Conservation (phyloP, 1,139 yeast genomes). For the Geotrichum fermentans region DNA sequence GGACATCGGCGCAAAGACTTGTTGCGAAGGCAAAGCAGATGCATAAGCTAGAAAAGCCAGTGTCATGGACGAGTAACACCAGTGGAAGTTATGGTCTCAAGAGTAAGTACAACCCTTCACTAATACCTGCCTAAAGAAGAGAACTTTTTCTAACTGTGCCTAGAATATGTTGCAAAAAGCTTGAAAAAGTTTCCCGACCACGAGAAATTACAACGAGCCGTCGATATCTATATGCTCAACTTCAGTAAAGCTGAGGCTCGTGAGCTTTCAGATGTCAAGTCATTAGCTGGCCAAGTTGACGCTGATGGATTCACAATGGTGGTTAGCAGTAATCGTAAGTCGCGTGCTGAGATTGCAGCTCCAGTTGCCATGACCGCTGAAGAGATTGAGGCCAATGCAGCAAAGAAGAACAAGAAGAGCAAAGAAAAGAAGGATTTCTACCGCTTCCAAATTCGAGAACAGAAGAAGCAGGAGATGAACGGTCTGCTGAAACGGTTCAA, state of each 20-base stretch:
- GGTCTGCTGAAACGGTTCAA: slow-evolving; percentile 77
- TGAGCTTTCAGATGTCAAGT: slow-evolving; percentile 52
- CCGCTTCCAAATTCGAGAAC: slow-evolving; percentile 91
- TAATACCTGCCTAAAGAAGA: neutral
- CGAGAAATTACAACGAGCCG: slow-evolving; percentile 46
- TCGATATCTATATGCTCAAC: slow-evolving; percentile 55
- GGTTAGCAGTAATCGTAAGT: slow-evolving; percentile 73
- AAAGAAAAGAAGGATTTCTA: slow-evolving; percentile 90
- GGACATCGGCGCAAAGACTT: slow-evolving; percentile 64
- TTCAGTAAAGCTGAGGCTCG: slow-evolving; percentile 71
- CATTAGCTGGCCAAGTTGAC: slow-evolving; percentile 50
- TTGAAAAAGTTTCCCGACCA: slow-evolving; percentile 41
- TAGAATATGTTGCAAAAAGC: slow-evolving; percentile 31
- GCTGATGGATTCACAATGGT: slow-evolving; percentile 93
- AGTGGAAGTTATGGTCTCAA: slow-evolving; percentile 3
- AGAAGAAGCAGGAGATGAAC: slow-evolving; percentile 88
- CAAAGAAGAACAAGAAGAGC: slow-evolving; percentile 53
- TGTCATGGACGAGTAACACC: slow-evolving; percentile 1
- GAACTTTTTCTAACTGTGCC: slow-evolving; percentile 11
- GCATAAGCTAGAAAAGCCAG: slow-evolving; percentile 15
- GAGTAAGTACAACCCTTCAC: neutral
- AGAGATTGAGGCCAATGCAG: slow-evolving; percentile 35
- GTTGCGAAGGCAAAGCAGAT: slow-evolving; percentile 48
- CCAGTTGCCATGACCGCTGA: slow-evolving; percentile 40
- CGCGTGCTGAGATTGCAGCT: slow-evolving; percentile 40